Evolutionary conservation across 768 basidiomycete species (phyloP).

Genomic region (Goffeauzyma gilvescens): DNA sequence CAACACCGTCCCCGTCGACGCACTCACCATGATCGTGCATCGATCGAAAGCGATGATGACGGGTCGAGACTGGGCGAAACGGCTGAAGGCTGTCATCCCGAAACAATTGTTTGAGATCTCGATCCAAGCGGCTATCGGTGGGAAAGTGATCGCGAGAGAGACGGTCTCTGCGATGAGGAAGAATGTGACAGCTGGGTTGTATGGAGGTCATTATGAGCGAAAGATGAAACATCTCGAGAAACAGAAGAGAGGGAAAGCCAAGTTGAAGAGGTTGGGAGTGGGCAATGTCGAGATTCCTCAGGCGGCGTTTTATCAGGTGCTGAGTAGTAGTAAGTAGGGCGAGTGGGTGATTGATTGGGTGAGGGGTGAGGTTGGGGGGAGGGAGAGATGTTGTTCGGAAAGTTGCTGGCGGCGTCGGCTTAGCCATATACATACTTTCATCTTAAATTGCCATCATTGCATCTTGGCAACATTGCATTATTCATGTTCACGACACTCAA

Average conservation of each 20-base stretch:
- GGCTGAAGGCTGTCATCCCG: slow-evolving; percentile 82
- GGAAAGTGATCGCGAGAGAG: slow-evolving; percentile 71
- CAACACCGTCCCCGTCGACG: slow-evolving; percentile 77
- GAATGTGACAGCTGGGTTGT: slow-evolving; percentile 79
- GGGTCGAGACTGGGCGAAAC: slow-evolving; percentile 71
- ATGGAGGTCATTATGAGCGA: slow-evolving; percentile 88
- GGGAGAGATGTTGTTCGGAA: too few species aligned
- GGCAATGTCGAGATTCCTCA: slow-evolving; percentile 66
- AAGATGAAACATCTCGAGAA: slow-evolving; percentile 42
- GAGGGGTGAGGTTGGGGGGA: neutral
- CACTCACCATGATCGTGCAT: slow-evolving; percentile 79
- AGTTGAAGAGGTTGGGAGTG: slow-evolving; percentile 58
- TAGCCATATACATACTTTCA: too few species aligned
- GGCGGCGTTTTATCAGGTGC: slow-evolving; percentile 83
- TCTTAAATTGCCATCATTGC: too few species aligned
- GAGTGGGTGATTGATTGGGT: neutral
- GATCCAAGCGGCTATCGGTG: slow-evolving; percentile 81
- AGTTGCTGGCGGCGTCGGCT: too few species aligned
- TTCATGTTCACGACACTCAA: too few species aligned
- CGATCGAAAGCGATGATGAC: slow-evolving; percentile 54
- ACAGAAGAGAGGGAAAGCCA: slow-evolving; percentile 81
- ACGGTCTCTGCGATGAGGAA: slow-evolving; percentile 53
- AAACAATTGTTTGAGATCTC: slow-evolving; percentile 83
- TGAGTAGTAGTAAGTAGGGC: slow-evolving; percentile 35
- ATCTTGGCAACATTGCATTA: too few species aligned